Evolutionary conservation across 202 grass and related monocot species (phyloP).

Genomic region (Zoysia matrella): DNA sequence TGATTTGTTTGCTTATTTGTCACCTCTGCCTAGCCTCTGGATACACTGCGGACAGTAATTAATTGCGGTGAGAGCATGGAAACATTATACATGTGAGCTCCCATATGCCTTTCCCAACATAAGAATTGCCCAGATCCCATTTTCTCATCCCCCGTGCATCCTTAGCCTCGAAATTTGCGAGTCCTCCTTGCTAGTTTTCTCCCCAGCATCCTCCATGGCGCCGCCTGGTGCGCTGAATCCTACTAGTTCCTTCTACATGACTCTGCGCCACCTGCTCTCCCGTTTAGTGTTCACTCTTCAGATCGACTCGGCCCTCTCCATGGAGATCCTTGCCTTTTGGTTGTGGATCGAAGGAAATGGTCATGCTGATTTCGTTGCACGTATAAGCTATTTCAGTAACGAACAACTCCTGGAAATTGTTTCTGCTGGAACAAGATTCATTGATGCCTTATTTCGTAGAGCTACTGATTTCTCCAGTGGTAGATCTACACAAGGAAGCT

Average conservation of each 20-base stretch:
- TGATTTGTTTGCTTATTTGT: conserved; percentile 28
- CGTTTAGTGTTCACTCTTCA: conserved; percentile 48
- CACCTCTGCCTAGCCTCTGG: conserved; percentile 15
- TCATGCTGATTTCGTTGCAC: conserved; percentile 35
- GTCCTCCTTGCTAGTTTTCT: conserved; percentile 5
- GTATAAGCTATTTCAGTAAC: conserved; percentile 28
- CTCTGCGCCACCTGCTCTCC: conserved; percentile 45
- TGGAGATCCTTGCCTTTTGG: conserved; percentile 67
- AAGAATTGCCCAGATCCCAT: neutral
- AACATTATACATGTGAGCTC: conserved; percentile 16
- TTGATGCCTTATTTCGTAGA: conserved; percentile 42
- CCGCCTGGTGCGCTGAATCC: neutral
- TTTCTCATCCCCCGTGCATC: neutral
- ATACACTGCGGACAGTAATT: conserved; percentile 21
- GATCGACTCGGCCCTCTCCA: conserved; percentile 43
- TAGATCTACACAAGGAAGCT: conserved; percentile 14
- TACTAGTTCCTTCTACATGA: neutral
- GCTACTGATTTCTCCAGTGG: neutral
- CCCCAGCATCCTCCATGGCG: conserved; percentile 42
- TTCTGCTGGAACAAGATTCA: conserved; percentile 30
- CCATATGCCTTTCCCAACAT: neutral
- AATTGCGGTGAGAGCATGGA: neutral
- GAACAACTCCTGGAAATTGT: conserved; percentile 12
- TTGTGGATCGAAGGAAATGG: conserved; percentile 56
- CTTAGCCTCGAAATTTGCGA: neutral